Base-by-base conservation (phyloP, 2,329 filamentous ascomycete species). In the Fusarium algeriense region DNA sequence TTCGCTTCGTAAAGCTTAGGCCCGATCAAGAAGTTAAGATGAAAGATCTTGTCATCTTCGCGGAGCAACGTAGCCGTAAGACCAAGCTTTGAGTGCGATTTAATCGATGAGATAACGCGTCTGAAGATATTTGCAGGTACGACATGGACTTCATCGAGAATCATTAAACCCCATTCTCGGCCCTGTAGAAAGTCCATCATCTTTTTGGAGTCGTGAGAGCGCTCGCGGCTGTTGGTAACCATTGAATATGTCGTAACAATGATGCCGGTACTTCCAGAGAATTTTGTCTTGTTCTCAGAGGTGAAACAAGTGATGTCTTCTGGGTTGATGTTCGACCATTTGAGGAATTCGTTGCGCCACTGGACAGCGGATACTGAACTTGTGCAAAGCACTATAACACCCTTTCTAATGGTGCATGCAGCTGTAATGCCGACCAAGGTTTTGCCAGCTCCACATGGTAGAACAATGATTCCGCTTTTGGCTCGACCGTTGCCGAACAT, bases 401-500 rank as follows among this genome's bases (percentile, higher is more conserved):
- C 95, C 83, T 98, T 99, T 81, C 97, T 97, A 81, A 99, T 95
- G 3, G 96, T 98, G 82, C 96, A 98, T n/a, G 94, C 96, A 38
- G 96, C 96, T 20, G 96, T 98, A 74, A 99, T 97, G n/a, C 96
- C 96, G 14, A 99, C 96, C 41, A 99, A 84, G 2, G 96, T 99
- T 85, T 99, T 99, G 61, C 96, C 96, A 19, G 96, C 96, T 73
- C 96, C 96, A 79, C 96, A 99, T 15, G 96, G 96, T 73, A 99
- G 83, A 59, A 99, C 96, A 61, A 99, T 99, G 73, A 99, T 97
- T 58, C 96, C 96, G 80, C 94, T 98, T 83, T 97, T 96, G 17
- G 96, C 95, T 81, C 96, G 92, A 50, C 95, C 95, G 78, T 99
- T 99, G 78, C 96, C 95, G 79, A 99, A 99, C 96, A 99, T 99